These are phyloP conservation scores for Pseudogymnoascus sp. DNA, from an alignment of 2,329 filamentous ascomycete genomes.

Conservation along the genomic window DNA sequence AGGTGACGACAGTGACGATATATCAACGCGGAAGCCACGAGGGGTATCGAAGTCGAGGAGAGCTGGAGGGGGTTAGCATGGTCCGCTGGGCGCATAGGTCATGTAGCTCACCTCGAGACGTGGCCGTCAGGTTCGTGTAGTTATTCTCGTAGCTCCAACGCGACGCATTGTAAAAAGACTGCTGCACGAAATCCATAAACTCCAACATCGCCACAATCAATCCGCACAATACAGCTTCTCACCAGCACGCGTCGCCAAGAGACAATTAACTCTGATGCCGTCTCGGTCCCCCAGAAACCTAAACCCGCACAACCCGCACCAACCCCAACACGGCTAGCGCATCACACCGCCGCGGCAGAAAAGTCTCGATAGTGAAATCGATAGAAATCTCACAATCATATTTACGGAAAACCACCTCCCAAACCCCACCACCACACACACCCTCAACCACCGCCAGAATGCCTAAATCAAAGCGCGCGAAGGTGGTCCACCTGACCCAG, in stretches of 20 bases:
- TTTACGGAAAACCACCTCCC: conserved; percentile 13
- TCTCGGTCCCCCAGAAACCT: neutral
- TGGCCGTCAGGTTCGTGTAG: conserved; percentile 79
- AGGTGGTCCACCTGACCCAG: conserved; percentile 82
- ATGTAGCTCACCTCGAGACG: conserved; percentile 59
- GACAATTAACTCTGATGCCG: neutral
- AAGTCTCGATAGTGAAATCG: conserved; percentile 10
- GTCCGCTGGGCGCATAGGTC: conserved; percentile 11
- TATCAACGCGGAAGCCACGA: conserved; percentile 71
- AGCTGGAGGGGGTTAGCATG: conserved; percentile 41
- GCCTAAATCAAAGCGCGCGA: conserved; percentile 94
- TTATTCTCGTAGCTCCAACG: conserved; percentile 90
- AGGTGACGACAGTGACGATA: conserved; percentile 85
- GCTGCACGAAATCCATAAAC: conserved; percentile 96
- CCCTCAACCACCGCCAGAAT: conserved; percentile 41
- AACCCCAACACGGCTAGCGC: neutral
- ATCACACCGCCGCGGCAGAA: conserved; percentile 6
- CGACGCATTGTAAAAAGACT: conserved; percentile 79
- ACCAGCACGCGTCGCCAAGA: neutral
- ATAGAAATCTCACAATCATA: conserved; percentile 15
- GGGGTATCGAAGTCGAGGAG: conserved; percentile 86
- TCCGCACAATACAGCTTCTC: neutral
- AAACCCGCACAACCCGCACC: neutral
- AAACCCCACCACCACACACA: conserved; percentile 10
- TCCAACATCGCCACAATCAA: conserved; percentile 63